Base-by-base conservation (phyloP, 108 stramenopile species). In the Parmales sp. region DNA sequence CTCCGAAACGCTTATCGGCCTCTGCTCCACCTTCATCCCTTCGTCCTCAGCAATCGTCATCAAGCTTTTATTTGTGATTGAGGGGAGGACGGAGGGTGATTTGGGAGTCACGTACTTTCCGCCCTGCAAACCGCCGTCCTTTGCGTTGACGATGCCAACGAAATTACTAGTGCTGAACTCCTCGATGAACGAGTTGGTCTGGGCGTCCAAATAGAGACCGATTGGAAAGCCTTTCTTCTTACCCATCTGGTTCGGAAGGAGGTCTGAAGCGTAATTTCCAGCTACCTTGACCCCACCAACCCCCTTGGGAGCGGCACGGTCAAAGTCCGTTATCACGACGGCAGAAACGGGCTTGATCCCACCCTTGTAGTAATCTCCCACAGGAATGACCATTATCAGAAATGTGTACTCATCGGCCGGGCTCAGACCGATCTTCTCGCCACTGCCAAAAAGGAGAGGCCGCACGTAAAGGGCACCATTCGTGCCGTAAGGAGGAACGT, bases 81-180 rank as follows among this genome's bases (percentile, higher is more conserved):
- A 81, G 38, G 92, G 89, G 66, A 98, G 82, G 26, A 98, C 94
- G 29, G 92, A 89, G 29, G 81, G 75, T 41, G 90, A 92, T 28
- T 80, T 78, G 31, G 98, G 97, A 18, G 95, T 98, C 16, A 96
- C 91, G 72, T 85, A 96, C 37, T 74, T 79, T n/a, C n/a, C n/a
- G n/a, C n/a, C n/a, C n/a, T n/a, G n/a, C n/a, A n/a, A n/a, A n/a
- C n/a, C n/a, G 8, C 23, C 23, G 37, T 86, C 83, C 39, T 84
- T 79, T 45, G 74, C 74, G 45, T 82, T 82, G 67, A 90, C 79
- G 66, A 98, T 93, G 31, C 90, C 98, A 19, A 97, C 87, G 80
- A 98, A 98, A 78, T 98, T 98, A 38, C 92, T 93, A 18, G 98
- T 98, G 70, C 88, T 90, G 78, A 98, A 98, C 75, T 98, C 98